These are phyloP conservation scores for Sporothrix brunneoviolacea DNA, from an alignment of 2,329 filamentous ascomycete species.

Conservation along the genomic window DNA sequence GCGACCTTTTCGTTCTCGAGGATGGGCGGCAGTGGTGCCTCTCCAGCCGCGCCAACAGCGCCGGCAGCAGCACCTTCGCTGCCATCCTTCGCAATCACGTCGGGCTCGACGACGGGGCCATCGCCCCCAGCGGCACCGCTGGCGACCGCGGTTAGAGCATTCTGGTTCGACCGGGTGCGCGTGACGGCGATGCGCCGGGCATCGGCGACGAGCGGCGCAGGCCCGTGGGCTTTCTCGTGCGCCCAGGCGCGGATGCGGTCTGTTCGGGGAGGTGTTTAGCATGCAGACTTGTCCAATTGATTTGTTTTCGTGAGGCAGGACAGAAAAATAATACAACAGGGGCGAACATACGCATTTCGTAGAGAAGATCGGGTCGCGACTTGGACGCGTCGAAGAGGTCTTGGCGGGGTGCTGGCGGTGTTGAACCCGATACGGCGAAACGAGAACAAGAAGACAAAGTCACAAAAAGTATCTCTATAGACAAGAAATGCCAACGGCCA, in stretches of 20 bases:
- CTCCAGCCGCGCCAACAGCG: not conserved
- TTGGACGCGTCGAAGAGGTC: conserved; percentile 8
- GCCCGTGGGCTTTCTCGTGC: conserved; percentile 24
- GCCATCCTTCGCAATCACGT: no score
- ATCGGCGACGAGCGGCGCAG: conserved; percentile 17
- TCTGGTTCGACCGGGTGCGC: not conserved
- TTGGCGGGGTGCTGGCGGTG: not conserved
- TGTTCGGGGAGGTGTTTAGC: conserved; percentile 12
- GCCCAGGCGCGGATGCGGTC: conserved; percentile 27
- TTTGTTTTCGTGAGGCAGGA: not conserved
- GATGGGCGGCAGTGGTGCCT: no score
- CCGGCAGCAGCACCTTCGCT: not conserved
- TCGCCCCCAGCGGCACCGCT: not conserved
- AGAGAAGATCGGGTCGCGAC: not conserved
- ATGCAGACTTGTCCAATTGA: not conserved
- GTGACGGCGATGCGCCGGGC: not conserved
- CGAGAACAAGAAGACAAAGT: not conserved
- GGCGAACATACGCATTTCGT: conserved; percentile 6
- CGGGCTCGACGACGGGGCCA: no score
- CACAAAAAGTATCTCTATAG: not conserved
- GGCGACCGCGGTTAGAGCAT: not conserved
- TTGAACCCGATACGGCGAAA: not conserved
- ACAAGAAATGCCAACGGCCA: not conserved
- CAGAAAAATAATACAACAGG: not conserved
- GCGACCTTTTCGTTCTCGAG: conserved; percentile 13